Conservation (phyloP, 176 grass and related monocot species). For the Oryza meridionalis region DNA sequence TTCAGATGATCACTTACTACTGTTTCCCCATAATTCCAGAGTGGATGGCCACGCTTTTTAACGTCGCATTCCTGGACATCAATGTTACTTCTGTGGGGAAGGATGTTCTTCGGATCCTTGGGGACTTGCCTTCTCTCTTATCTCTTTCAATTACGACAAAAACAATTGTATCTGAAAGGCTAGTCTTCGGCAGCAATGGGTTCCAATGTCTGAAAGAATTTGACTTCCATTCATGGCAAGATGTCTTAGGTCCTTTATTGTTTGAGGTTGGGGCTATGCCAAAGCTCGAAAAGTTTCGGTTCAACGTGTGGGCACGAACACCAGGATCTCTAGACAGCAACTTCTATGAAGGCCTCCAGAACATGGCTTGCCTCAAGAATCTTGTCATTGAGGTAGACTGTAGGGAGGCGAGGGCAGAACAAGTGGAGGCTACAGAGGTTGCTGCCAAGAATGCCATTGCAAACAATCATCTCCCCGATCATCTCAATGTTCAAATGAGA, state of each 20-base stretch:
- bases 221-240: not conserved
- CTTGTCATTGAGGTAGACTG: not conserved
- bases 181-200: not conserved
- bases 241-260: not conserved
- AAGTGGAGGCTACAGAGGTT: not conserved
- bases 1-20: not conserved
- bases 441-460: not conserved
- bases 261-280: not conserved
- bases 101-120: not conserved
- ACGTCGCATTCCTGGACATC: not conserved
- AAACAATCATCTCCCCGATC: not conserved
- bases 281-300: not conserved
- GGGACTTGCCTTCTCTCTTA: not conserved
- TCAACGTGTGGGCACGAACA: not conserved
- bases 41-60: not conserved
- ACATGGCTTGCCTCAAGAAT: not conserved
- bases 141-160: not conserved
- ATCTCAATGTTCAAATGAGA: not conserved
- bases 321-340: not conserved
- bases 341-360: not conserved
- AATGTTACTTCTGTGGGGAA: not conserved
- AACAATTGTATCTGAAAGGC: not conserved
- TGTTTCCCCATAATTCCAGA: not conserved
- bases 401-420: not conserved
- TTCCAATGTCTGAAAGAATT: not conserved